Percentiles rank a stretch among this genome's conserved stretches.
Evolutionary conservation across 495 filamentous ascomycete genomes (phyloP).

Genomic region (Hyphodiscus hymeniophilus): DNA sequence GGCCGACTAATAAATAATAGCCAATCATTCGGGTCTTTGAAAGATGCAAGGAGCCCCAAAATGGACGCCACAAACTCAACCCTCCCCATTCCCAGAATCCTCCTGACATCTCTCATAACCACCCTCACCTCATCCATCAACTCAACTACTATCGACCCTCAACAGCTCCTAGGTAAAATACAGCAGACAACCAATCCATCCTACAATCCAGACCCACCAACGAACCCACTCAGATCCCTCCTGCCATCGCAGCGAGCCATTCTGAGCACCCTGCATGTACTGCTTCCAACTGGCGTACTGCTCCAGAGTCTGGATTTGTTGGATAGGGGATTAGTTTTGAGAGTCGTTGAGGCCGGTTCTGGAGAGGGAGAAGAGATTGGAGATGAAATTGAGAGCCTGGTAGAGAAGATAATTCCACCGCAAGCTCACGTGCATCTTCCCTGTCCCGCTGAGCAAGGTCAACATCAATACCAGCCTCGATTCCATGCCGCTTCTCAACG

Average conservation of each 20-base stretch:
- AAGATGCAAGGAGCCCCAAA: no score
- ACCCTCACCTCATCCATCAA: constrained; percentile 28
- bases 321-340: constrained; percentile 55
- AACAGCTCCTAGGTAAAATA: constrained; percentile 24
- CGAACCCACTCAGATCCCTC: constrained; percentile 34
- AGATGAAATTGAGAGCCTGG: not conserved
- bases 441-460: constrained; percentile 1
- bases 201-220: not conserved
- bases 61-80: no score
- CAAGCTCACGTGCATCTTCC: constrained; percentile 12
- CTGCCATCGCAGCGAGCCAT: constrained; percentile 32
- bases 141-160: not conserved
- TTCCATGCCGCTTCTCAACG: no score
- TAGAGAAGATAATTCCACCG: constrained; percentile 5
- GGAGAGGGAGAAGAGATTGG: not conserved
- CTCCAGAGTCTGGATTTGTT: constrained; percentile 77
- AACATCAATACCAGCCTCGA: no score
- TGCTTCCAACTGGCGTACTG: constrained; percentile 48
- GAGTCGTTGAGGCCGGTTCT: constrained; percentile 21
- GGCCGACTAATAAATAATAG: no score
- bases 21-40: no score
- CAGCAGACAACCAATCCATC: constrained; percentile 18
- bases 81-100: constrained; percentile 31
- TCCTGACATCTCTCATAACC: constrained; percentile 38
- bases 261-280: constrained; percentile 52